Evolutionary conservation across 2,329 filamentous ascomycete genomes (phyloP), one percentile per base, ranked within the genome.

Genomic region (Curvularia sp.): DNA sequence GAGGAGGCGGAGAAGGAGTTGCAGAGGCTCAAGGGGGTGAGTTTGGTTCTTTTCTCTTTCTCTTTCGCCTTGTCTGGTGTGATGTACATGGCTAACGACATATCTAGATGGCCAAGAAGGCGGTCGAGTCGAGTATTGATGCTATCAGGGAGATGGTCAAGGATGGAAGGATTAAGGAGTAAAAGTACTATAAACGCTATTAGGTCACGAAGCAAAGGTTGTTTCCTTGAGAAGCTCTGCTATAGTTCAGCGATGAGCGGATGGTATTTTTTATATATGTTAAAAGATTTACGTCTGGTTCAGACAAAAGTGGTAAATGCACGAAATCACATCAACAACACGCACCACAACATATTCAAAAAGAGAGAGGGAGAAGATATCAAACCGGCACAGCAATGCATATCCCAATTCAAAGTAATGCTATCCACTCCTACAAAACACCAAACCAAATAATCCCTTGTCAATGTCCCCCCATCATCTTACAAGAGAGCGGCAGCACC

Each of bases 81-180:
- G 1, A 1, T 23, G 18, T 32, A 36, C 2, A 5, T 15, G 19
- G 50, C 64, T 69, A 53, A 66, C 30, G 28, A 32, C 49, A 28
- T 49, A 49, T 46, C 5, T 36, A 73, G 67, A 74, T 74, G 67
- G 74, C 78, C 2, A 78, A 78, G 72, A 75, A 65, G 65, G 79
- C 79, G 8, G 80, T 82, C 2, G 78, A 80, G 54, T 71, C 56
- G 43, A 76, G 67, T n/a, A 80, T 82, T 55, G 72, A 79, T 43
- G 73, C 73, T 1, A 78, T 82, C 39, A 66, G 79, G 65, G 69
- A 72, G 56, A 79, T 82, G 79, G 80, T 77, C 1, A 63, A 66
- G 51, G 76, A 78, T 58, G 76, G 75, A 19, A 53, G 67, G 60
- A 76, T 78, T 30, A 57, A 64, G 27, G 55, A 45, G 49, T 65